Evolutionary conservation across 768 basidiomycete species (phyloP).

Genomic region (Vishniacozyma victoriae): DNA sequence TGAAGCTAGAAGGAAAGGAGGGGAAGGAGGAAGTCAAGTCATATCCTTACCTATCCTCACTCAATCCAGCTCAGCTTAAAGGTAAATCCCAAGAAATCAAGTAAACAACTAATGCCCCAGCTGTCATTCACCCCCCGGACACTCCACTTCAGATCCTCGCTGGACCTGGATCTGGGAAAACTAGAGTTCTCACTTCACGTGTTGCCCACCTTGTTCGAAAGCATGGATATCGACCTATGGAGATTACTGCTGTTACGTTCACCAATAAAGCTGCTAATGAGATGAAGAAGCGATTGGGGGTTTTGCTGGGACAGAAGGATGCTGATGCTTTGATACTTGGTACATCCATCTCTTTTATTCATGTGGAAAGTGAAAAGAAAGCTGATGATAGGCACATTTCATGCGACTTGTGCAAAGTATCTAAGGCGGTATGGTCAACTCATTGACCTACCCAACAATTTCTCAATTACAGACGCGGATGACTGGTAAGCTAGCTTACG

Average conservation of each 20-base stretch:
- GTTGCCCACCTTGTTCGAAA: constrained; percentile 47
- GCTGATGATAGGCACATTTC: constrained; percentile 65
- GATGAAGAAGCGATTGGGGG: constrained; percentile 66
- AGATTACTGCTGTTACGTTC: constrained; percentile 58
- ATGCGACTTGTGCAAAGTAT: constrained; percentile 66
- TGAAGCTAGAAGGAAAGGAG: too few species aligned
- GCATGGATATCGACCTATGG: constrained; percentile 32
- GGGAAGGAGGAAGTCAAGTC: neutral
- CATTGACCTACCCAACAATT: constrained; percentile 64
- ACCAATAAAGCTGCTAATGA: constrained; percentile 87
- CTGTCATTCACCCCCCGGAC: constrained; percentile 60
- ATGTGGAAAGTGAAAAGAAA: neutral
- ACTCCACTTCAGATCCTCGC: constrained; percentile 72
- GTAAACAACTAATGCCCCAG: constrained; percentile 46
- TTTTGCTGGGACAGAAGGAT: constrained; percentile 59
- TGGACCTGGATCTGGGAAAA: constrained; percentile 67
- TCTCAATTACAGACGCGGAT: constrained; percentile 74
- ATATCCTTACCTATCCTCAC: constrained; percentile 20
- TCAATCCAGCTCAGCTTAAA: constrained; percentile 35
- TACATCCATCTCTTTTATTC: constrained; percentile 20
- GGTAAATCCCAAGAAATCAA: constrained; percentile 11
- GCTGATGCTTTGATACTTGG: constrained; percentile 55
- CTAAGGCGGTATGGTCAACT: constrained; percentile 60
- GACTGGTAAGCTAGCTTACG: constrained; percentile 57
- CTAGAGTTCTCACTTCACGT: constrained; percentile 47